Conservation (phyloP, 805 yeast species). For the Lachancea lanzarotensis region DNA sequence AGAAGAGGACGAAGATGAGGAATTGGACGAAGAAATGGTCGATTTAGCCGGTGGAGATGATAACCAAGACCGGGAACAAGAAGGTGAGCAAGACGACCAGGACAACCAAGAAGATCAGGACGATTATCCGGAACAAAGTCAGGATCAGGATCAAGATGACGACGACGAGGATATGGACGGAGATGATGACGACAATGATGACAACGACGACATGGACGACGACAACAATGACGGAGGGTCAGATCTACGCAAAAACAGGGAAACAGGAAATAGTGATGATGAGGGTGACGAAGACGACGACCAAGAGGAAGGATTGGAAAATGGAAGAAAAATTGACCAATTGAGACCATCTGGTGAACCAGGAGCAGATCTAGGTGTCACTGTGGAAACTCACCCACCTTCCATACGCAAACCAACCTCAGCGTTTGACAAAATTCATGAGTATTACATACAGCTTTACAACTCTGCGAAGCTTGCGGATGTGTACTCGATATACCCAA, state of each 20-base stretch:
- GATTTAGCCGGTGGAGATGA: conserved; percentile 23
- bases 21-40: conserved; percentile 15
- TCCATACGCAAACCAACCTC: conserved; percentile 11
- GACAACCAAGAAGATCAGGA: conserved; percentile 15
- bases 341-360: conserved; percentile 3
- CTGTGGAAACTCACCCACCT: not conserved
- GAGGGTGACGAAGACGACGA: conserved; percentile 17
- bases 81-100: conserved; percentile 12
- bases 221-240: conserved; percentile 16
- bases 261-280: conserved; percentile 13
- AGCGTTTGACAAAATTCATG: conserved; percentile 24
- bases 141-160: conserved; percentile 22
- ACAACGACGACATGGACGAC: conserved; percentile 7
- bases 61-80: conserved; percentile 17
- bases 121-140: conserved; percentile 16
- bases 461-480: conserved; percentile 46
- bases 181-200: conserved; percentile 22
- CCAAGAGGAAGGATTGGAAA: too few species aligned
- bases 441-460: conserved; percentile 29
- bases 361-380: not conserved
- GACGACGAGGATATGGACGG: conserved; percentile 14
- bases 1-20: conserved; percentile 22
- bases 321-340: not conserved
- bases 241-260: conserved; percentile 9
- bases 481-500: conserved; percentile 67